Evolutionary conservation across 768 basidiomycete genomes (phyloP), one percentile per base, ranked within the genome.

Genomic region (Mycena amicta): DNA sequence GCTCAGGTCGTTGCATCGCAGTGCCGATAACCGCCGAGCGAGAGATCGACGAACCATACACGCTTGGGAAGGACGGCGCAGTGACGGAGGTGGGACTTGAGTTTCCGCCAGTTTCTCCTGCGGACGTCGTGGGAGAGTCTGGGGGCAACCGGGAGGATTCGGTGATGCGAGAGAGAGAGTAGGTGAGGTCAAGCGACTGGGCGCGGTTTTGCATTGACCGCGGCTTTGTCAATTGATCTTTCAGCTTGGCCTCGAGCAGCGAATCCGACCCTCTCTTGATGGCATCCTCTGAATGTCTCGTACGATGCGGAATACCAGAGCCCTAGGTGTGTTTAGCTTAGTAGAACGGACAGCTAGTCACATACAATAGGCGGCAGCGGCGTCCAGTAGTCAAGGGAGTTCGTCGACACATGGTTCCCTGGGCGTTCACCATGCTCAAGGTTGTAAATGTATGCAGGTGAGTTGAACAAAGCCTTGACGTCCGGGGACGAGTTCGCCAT

Each of bases 391-490:
- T 92, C 90, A 49, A 78, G 77, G 3, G 62, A 60, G 8, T 15
- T 26, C 22, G 53, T 56, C 37, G 55, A 23, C 20, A 84, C 73
- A 67, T 86, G 89, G 40, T 77, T 83, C 5, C 82, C 73, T 59
- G 86, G 87, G 31, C 79, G 73, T 58, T 89, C 89, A 54, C 89
- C 83, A 18, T 82, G 85, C 57, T 92, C 89, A 13, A 91, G 75
- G 67, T 91, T 86, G 66, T 92, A 93, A 53, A 90, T 87, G 66
- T 92, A 92, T 3, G 89, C 81, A 22, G 92, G 89, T 0, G 89
- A 85, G 68, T 95, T 91, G 77, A 98, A 97, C 66, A 98, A 70
- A 0, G 95, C 94, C 72, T 96, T 97, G 56, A 98, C 95, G 63
- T 97, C 93, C 2, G 93, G 93, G 3, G 95, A 93, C 4, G 94